Base-by-base conservation (phyloP, 2,329 filamentous ascomycete genomes). In the Botrytis sinoallii region DNA sequence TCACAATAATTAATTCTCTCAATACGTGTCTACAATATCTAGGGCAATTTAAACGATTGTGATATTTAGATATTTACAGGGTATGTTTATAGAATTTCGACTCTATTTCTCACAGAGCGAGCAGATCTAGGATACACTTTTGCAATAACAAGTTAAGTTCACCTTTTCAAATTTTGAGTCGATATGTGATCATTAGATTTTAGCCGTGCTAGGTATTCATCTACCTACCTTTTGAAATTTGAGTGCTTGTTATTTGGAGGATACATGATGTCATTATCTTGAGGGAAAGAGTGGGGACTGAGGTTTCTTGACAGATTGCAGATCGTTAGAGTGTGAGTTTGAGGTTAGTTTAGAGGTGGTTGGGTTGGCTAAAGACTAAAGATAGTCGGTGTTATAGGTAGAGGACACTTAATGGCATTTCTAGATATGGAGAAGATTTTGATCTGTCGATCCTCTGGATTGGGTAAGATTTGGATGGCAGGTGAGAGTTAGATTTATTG, bases 321-420 rank as follows among this genome's bases (percentile, higher is more conserved):
- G 4, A 14, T 14, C 0, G 0, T 4, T n/a, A 14, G 6, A n/a
- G 48, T 52, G 25, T 25, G 10, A 4, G 0, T 25, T 25, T 52
- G 2, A 4, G n/a, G 25, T 10, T 46, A 25, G 4, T 52, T n/a
- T 5, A 48, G 46, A 48, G 3, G 8, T 22, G 9, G 10, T 22
- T 52, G n/a, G 46, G 10, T 14, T n/a, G 22, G 25, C 25, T 52
- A 20, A 32, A 32, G 32, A 32, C n/a, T n/a, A 25, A 14, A 52
- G 22, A 52, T 4, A 0, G 14, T 4, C 10, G 10, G 22, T n/a
- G 22, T 14, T 12, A 6, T 1, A 12, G 0, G 48, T n/a, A 0
- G 4, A 52, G 25, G 2, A 14, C n/a, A 52, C 22, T 52, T 12
- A n/a, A n/a, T n/a, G n/a, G 3, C 4, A n/a, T 5, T 12, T 52